Evolutionary conservation across 129 eudicot species (phyloP), one percentile per base, ranked within the genome.

Genomic region (Artemisia annua): DNA sequence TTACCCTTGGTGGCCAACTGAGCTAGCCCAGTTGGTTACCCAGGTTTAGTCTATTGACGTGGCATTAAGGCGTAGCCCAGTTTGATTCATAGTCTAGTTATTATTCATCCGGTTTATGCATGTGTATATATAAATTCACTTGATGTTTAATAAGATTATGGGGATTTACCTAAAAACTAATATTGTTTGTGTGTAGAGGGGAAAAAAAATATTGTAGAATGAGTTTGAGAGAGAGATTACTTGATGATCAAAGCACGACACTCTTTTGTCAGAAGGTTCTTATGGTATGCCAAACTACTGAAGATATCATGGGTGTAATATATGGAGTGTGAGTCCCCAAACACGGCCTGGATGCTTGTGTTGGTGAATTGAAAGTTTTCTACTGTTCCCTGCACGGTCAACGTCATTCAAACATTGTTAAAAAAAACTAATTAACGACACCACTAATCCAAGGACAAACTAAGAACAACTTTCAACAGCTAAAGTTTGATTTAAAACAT

Each of bases 171-270:
- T 17, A 35, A 3, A 9, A 15, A 3, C 9, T 0, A 26, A 15
- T 16, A 17, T 68, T 32, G 46, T 39, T 7, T 10, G 10, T 7
- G 46, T 39, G 3, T 22, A 19, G 10, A 58, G 11, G 9, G 1
- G 3, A 7, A 12, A 18, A 11, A 7, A 1, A 3, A 2, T 39
- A 0, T 39, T 39, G 10, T 16, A 16, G 9, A 57, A 57, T 9
- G 12, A 57, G 12, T 57, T 57, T 2, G 50, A 32, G 24, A 66
- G 67, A 20, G 63, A 55, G 22, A 70, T 70, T 78, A 78, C 82
- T 78, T 78, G 72, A 78, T 71, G 67, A 78, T 63, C 7, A 78
- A 71, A 32, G 72, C 82, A 11, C 24, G 82, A 0, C 82, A 78
- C 0, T 63, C 57, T 55, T 78, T 63, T 22, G 52, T 63, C 28